phyloP scores from a whole-genome alignment of 495 filamentous ascomycete genomes.

The Emericellopsis terricola region DNA sequence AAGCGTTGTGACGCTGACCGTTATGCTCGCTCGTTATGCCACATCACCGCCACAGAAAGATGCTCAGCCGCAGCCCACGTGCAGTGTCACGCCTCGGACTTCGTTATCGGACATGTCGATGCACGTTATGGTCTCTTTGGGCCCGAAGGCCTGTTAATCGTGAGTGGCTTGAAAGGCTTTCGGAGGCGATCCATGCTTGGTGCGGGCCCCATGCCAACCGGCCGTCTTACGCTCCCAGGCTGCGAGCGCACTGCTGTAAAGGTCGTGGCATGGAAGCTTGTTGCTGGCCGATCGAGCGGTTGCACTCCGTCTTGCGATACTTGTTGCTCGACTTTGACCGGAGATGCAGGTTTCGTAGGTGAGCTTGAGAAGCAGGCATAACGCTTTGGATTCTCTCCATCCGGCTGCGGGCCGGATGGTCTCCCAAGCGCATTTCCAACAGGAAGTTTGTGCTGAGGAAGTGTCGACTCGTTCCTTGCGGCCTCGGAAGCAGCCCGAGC shows the following conservation, averaged over 20 bases:
- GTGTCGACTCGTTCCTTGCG: slow-evolving; percentile 12
- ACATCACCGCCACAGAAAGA: too few relatives aligned
- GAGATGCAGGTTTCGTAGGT: slow-evolving; percentile 11
- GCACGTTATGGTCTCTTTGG: too few relatives aligned
- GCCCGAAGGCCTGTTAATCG: slow-evolving; percentile 16
- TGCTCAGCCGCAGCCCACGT: too few relatives aligned
- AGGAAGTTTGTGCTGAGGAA: slow-evolving; percentile 19
- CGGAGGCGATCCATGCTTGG: slow-evolving; percentile 20
- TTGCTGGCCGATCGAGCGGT: slow-evolving; percentile 13
- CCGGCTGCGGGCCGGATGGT: slow-evolving; percentile 5
- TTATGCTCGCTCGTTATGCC: too few relatives aligned
- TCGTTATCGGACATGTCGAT: too few relatives aligned
- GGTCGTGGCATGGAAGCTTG: slow-evolving; percentile 23
- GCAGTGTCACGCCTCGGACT: not conserved
- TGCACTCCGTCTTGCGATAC: slow-evolving; percentile 9
- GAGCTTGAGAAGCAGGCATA: slow-evolving; percentile 31
- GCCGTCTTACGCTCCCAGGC: slow-evolving; percentile 15
- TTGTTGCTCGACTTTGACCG: slow-evolving; percentile 1
- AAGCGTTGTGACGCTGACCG: too few relatives aligned
- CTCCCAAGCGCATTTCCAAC: slow-evolving; percentile 9
- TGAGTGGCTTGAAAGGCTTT: slow-evolving; percentile 28
- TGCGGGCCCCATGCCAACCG: slow-evolving; percentile 8
- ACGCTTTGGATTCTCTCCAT: slow-evolving; percentile 9
- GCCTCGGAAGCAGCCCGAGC: slow-evolving; percentile 3
- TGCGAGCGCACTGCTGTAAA: slow-evolving; percentile 10